Evolutionary conservation across 805 yeast species (phyloP).

Genomic region (Candida dajiaensis): DNA sequence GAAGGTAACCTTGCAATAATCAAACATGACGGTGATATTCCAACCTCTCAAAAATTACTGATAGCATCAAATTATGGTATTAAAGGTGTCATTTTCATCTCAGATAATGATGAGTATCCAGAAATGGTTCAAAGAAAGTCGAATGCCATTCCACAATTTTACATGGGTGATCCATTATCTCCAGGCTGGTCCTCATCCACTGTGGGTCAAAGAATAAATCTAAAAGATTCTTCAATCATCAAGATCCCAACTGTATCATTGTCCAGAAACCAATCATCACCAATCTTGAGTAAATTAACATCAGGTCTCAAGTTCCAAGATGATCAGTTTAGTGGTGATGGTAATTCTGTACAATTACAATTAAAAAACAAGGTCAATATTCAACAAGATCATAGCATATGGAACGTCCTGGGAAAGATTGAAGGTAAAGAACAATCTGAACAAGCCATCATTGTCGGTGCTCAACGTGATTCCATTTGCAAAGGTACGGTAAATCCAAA

Average conservation of each 20-base stretch:
- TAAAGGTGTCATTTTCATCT: slow-evolving; percentile 62
- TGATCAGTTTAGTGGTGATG: slow-evolving; percentile 19
- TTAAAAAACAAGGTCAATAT: slow-evolving; percentile 15
- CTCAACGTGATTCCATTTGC: slow-evolving; percentile 72
- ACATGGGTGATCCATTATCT: slow-evolving; percentile 73
- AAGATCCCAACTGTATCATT: slow-evolving; percentile 73
- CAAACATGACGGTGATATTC: slow-evolving; percentile 51
- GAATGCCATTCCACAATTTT: slow-evolving; percentile 51
- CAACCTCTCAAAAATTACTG: slow-evolving; percentile 45
- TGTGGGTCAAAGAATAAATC: slow-evolving; percentile 32
- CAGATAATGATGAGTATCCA: slow-evolving; percentile 27
- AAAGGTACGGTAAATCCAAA: slow-evolving; percentile 68
- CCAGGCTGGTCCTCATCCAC: slow-evolving; percentile 66
- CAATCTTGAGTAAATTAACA: slow-evolving; percentile 25
- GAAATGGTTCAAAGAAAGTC: slow-evolving; percentile 33
- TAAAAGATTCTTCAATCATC: slow-evolving; percentile 49
- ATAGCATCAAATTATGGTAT: slow-evolving; percentile 55
- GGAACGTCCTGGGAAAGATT: slow-evolving; percentile 77
- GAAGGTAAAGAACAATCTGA: slow-evolving; percentile 76
- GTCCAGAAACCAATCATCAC: slow-evolving; percentile 63
- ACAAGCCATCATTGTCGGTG: slow-evolving; percentile 71
- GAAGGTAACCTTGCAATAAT: slow-evolving; percentile 52
- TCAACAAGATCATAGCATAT: slow-evolving; percentile 50
- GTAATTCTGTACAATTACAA: slow-evolving; percentile 16
- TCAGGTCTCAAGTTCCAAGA: slow-evolving; percentile 7